Evolutionary conservation across 2,329 filamentous ascomycete species (phyloP), one percentile per base, ranked within the genome.

Genomic region (Ascosphaera apis): DNA sequence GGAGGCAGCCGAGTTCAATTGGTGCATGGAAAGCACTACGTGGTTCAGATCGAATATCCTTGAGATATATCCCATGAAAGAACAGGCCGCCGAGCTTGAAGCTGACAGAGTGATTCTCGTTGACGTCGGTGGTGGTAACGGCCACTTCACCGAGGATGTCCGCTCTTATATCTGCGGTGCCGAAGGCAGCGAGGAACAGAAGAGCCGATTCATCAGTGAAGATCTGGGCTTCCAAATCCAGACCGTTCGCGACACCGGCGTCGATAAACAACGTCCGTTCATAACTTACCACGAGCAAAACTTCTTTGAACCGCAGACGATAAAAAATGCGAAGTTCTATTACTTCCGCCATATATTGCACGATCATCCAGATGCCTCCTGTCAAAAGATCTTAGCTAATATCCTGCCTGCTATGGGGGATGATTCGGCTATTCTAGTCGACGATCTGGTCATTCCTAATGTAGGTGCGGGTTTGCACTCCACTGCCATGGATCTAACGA

Each of bases 71-170:
- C 19, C 19, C 9, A 21, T 21, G 19, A 21, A 21, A 9, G 19
- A 21, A 9, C 19, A 21, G 9, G 19, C 19, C 19, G 19, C 9
- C 19, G 1, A 66, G 58, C 36, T 51, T 72, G 36, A 65, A 63
- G 0, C 61, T 58, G 2, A 67, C 64, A 38, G 64, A 69, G 43
- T 67, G 68, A 0, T 69, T 69, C 42, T 65, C 69, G 42, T 44
- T 69, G 3, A 50, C 51, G 16, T 58, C 69, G 42, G 54, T 73
- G 7, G 55, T 69, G 2, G 51, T 66, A 70, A 43, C 63, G 72
- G 44, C 49, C 55, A 1, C 55, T 54, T 1, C 48, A 36, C 16
- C 12, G 16, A 17, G 30, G 12, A 15, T 34, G 15, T 15, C 9
- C 4, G 15, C 8, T n/a, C 18, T 19, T 8, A 16, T 34, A 34